Evolutionary conservation across 2,329 filamentous ascomycete species (phyloP), one percentile per base, ranked within the genome.

Genomic region (Plectosphaerella plurivora): DNA sequence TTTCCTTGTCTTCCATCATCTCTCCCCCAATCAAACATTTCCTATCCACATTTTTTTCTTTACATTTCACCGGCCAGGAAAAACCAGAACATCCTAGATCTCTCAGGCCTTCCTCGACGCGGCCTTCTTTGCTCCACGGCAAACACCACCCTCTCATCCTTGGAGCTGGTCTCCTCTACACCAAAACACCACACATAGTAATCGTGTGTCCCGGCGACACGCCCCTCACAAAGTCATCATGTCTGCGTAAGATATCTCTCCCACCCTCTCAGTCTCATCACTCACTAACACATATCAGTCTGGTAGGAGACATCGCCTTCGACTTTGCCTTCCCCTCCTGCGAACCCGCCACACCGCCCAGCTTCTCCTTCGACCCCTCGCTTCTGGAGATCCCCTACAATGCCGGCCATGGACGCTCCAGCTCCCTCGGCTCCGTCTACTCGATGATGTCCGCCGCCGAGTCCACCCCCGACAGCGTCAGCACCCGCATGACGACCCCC

Each of bases 401-500:
- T 65, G 71, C 70, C 55, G 74, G 72, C 58, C 84, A 89, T 67
- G 76, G 74, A 66, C 83, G 84, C 64, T 82, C 82, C 63, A 77
- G 79, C 54, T 89, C 86, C 59, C 82, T 84, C 62, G 78, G 80
- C 49, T 88, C 87, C 57, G 72, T 83, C 63, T 87, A 85, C 74
- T 88, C 86, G 50, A 78, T 81, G 62, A 79, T 87, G 67, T 89
- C 87, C 45, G 82, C 65, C n/a, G 62, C 63, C 28, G 68, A 73
- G 47, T 81, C 81, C 56, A 73, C 75, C 57, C 73, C 78, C 51
- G 87, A 88, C 66, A 88, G 88, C 44, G 76, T 84, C 61, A 78
- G 82, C 72, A 88, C 86, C 18, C 77, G 81, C 59, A 76, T 83
- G 61, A 87, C 85, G 50, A 91, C 88, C 12, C 88, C 89, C 39